Evolutionary conservation across 805 yeast species (phyloP).

Genomic region (Hermanozyma aechmeae): DNA sequence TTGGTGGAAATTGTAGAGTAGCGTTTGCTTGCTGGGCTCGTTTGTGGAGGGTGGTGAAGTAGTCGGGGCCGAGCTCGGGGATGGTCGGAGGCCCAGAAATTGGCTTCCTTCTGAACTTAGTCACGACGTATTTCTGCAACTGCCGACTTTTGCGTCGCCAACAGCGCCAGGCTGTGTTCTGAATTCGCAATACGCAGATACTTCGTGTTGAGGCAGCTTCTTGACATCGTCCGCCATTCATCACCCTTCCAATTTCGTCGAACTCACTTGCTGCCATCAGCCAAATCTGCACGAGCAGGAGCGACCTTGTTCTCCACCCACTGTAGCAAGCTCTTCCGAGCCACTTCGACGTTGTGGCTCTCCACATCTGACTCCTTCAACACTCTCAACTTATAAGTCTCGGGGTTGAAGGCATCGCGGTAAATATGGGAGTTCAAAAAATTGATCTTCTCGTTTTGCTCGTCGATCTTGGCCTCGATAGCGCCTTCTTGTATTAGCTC

Average conservation of each 20-base stretch:
- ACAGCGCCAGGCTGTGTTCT: not conserved
- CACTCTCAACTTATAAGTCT: slow-evolving; percentile 12
- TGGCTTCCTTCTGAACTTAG: no score
- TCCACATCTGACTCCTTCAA: slow-evolving; percentile 16
- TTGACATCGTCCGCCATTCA: not conserved
- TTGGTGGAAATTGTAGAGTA: no score
- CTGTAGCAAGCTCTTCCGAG: slow-evolving; percentile 8
- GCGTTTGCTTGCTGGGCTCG: no score
- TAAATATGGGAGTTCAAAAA: slow-evolving; percentile 11
- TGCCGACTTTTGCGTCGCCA: not conserved
- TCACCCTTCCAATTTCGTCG: not conserved
- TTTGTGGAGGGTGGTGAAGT: no score
- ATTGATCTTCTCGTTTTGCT: slow-evolving; percentile 8
- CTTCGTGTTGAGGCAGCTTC: not conserved
- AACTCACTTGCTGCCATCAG: not conserved
- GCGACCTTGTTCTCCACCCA: slow-evolving; percentile 14
- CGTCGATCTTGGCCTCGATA: slow-evolving; percentile 20
- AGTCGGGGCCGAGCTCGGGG: no score
- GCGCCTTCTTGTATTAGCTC: slow-evolving; percentile 15
- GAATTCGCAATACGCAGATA: not conserved
- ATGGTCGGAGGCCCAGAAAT: no score
- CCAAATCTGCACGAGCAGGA: slow-evolving; percentile 1
- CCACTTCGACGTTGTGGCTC: slow-evolving; percentile 10
- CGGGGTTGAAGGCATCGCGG: slow-evolving; percentile 24
- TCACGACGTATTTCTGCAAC: no score